phyloP scores from a whole-genome alignment of 1,284 basidiomycete genomes.

The Malassezia cuniculi region DNA sequence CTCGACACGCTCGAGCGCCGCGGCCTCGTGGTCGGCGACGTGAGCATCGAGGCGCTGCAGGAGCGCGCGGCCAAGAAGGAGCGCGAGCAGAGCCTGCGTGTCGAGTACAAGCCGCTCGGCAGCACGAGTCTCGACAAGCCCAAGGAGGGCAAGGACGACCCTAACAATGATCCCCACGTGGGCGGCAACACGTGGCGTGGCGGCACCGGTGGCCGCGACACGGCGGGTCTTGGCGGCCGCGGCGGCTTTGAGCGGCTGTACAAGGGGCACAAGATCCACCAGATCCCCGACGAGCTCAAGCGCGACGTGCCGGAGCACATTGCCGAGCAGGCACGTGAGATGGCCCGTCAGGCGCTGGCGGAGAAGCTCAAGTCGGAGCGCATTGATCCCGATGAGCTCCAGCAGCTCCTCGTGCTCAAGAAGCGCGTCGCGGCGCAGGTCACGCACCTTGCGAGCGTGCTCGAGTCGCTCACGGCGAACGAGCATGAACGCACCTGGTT shows the following conservation, averaged over 20 bases:
- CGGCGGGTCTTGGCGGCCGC: slow-evolving; percentile 43
- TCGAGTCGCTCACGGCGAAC: slow-evolving; percentile 44
- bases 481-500: slow-evolving; percentile 46
- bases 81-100: slow-evolving; percentile 14
- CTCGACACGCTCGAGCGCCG: slow-evolving; percentile 32
- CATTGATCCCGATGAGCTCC: slow-evolving; percentile 39
- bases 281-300: slow-evolving; percentile 41
- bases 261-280: slow-evolving; percentile 42
- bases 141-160: slow-evolving; percentile 44
- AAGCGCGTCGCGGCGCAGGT: slow-evolving; percentile 32
- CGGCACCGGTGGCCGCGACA: slow-evolving; percentile 45
- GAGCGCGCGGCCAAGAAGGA: slow-evolving; percentile 16
- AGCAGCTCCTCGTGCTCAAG: slow-evolving; percentile 36
- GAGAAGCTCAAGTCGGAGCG: slow-evolving; percentile 42
- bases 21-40: slow-evolving; percentile 28
- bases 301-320: slow-evolving; percentile 43
- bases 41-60: slow-evolving; percentile 30
- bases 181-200: slow-evolving; percentile 47
- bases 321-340: slow-evolving; percentile 42
- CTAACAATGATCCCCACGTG: slow-evolving; percentile 37
- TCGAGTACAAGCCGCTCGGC: slow-evolving; percentile 21
- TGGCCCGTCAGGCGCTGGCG: slow-evolving; percentile 44
- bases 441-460: slow-evolving; percentile 31
- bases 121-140: slow-evolving; percentile 32
- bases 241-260: slow-evolving; percentile 39